Conservation (phyloP, 1,284 basidiomycete genomes). For the Calocybe gambosa region DNA sequence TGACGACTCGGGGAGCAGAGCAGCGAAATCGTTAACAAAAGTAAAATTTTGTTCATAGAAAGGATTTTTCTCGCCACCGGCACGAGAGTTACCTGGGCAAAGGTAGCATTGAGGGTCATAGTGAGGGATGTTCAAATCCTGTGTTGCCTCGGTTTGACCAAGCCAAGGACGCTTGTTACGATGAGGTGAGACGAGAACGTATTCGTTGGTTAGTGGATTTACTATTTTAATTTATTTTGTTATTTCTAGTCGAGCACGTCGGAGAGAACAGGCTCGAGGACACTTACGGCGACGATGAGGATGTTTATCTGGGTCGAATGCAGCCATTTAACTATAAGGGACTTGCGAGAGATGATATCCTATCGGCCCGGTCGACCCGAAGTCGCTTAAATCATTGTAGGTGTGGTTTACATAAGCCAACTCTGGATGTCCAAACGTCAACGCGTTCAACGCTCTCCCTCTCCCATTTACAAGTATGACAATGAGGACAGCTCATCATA, state of each 20-base stretch:
- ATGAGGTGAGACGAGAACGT: slow-evolving; percentile 82
- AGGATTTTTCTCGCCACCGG: slow-evolving; percentile 69
- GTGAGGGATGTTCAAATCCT: slow-evolving; percentile 46
- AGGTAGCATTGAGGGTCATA: slow-evolving; percentile 86
- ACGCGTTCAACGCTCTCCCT: slow-evolving; percentile 48
- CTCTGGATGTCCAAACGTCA: slow-evolving; percentile 35
- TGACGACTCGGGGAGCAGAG: slow-evolving; percentile 59
- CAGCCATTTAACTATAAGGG: slow-evolving; percentile 11
- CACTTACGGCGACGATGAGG: slow-evolving; percentile 66
- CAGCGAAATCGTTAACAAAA: slow-evolving; percentile 87
- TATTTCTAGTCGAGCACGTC: too few species aligned
- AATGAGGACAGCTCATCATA: slow-evolving; percentile 61
- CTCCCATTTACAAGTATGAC: slow-evolving; percentile 59
- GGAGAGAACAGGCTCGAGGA: slow-evolving; percentile 2
- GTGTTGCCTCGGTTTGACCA: slow-evolving; percentile 74
- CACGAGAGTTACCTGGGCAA: slow-evolving; percentile 85
- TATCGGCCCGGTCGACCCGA: too few species aligned
- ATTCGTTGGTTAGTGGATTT: slow-evolving; percentile 75
- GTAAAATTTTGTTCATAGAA: slow-evolving; percentile 64
- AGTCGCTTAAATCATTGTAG: too few species aligned
- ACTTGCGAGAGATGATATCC: too few species aligned
- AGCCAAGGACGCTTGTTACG: slow-evolving; percentile 80
- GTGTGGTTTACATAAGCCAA: slow-evolving; percentile 13
- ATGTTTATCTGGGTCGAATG: slow-evolving; percentile 62
- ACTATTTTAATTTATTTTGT: slow-evolving; percentile 29